phyloP scores from a whole-genome alignment of 306 rosid species.

The Psophocarpus tetragonolobus region DNA sequence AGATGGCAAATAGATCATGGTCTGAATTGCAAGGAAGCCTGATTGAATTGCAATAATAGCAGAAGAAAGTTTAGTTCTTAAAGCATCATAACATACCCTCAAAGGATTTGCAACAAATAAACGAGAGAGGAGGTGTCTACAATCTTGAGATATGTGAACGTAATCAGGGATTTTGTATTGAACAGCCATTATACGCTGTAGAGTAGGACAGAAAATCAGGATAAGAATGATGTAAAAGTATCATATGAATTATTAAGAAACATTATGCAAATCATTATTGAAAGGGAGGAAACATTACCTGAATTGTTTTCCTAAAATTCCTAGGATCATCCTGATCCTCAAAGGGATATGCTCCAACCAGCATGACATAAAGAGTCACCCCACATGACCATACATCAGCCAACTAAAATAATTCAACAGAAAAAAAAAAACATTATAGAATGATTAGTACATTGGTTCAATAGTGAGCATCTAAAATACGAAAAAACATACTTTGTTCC shows the following conservation, averaged over 20 bases:
- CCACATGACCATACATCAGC: slow-evolving; percentile 87
- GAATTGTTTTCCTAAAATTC: slow-evolving; percentile 75
- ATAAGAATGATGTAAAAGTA: slow-evolving; percentile 23
- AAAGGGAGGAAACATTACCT: slow-evolving; percentile 41
- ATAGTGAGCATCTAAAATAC: background rate
- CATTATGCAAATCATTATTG: slow-evolving; percentile 10
- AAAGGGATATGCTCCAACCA: slow-evolving; percentile 79
- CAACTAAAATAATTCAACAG: slow-evolving; percentile 39
- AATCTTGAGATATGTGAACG: slow-evolving; percentile 71
- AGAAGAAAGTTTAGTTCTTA: background rate
- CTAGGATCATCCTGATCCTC: slow-evolving; percentile 78
- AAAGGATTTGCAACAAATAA: slow-evolving; percentile 58
- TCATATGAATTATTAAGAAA: slow-evolving; percentile 11
- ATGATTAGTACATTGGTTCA: background rate
- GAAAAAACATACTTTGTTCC: background rate
- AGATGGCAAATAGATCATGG: background rate
- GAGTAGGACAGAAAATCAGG: slow-evolving; percentile 21
- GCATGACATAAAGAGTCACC: slow-evolving; percentile 80
- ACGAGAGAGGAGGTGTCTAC: slow-evolving; percentile 56
- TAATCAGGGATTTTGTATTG: slow-evolving; percentile 71
- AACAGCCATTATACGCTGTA: slow-evolving; percentile 65
- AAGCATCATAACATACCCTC: slow-evolving; percentile 45
- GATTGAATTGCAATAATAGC: background rate
- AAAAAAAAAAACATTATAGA: slow-evolving; percentile 18
- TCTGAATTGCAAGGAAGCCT: background rate